Conservation (phyloP, 768 basidiomycete species). For the Dioszegia hungarica region DNA sequence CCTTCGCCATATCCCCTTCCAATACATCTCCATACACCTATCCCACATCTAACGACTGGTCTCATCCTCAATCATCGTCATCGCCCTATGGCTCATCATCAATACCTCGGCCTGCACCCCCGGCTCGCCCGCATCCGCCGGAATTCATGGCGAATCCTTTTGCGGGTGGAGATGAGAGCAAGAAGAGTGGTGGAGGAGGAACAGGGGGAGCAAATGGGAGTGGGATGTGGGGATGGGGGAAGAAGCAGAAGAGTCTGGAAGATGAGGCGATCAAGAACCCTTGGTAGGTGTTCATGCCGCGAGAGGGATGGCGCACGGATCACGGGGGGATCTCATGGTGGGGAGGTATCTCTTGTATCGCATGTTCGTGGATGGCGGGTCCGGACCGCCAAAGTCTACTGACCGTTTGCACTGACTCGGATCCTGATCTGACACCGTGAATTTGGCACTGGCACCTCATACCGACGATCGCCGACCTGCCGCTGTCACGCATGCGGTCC, state of each 20-base stretch:
- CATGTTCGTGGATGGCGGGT: too few relatives aligned
- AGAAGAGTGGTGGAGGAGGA: not conserved
- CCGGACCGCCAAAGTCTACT: too few relatives aligned
- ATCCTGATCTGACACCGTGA: too few relatives aligned
- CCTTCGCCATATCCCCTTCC: not conserved
- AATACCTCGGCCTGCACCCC: constrained; percentile 34
- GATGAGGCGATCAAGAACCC: constrained; percentile 40
- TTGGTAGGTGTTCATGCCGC: too few relatives aligned
- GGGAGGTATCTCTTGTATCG: too few relatives aligned
- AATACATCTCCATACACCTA: constrained; percentile 1
- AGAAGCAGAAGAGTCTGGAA: constrained; percentile 13
- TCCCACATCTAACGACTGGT: constrained; percentile 17
- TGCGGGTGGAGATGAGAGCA: constrained; percentile 9
- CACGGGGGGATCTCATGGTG: too few relatives aligned
- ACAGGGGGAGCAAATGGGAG: not conserved
- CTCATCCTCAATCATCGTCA: constrained; percentile 1
- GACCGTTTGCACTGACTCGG: too few relatives aligned
- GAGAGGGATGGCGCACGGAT: too few relatives aligned
- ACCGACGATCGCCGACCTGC: too few relatives aligned
- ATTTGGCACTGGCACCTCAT: too few relatives aligned
- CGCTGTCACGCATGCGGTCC: too few relatives aligned
- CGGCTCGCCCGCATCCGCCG: constrained; percentile 40
- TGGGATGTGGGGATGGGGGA: constrained; percentile 9
- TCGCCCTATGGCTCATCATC: not conserved
- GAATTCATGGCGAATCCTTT: constrained; percentile 39